phyloP scores from a whole-genome alignment of 192 early-diverging fungal genomes.

The Coemansia brasiliensis region DNA sequence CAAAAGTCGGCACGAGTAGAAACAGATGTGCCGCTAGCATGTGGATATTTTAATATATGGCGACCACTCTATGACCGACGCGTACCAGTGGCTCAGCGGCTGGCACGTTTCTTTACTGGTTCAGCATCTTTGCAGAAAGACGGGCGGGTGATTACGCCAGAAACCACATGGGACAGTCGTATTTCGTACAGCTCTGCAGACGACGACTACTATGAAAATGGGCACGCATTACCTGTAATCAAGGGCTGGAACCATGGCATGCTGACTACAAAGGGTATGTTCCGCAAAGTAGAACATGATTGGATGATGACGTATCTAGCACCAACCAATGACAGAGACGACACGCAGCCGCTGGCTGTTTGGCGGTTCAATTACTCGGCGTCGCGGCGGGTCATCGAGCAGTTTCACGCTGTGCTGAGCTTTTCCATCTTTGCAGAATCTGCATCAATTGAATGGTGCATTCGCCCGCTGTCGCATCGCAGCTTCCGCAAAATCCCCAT shows the following conservation, averaged over 20 bases:
- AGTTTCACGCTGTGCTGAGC: conserved; percentile 27
- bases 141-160: not conserved
- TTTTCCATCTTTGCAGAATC: conserved; percentile 27
- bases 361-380: conserved; percentile 53
- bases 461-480: conserved; percentile 39
- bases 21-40: conserved; percentile 35
- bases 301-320: conserved; percentile 50
- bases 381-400: conserved; percentile 20
- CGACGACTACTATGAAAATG: conserved; percentile 57
- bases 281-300: conserved; percentile 55
- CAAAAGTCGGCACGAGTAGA: conserved; percentile 7
- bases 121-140: not conserved
- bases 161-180: conserved; percentile 36
- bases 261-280: conserved; percentile 13
- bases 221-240: conserved; percentile 38
- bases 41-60: conserved; percentile 53
- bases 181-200: conserved; percentile 53
- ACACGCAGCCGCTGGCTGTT: conserved; percentile 11
- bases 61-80: conserved; percentile 29
- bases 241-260: conserved; percentile 41
- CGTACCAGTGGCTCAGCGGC: conserved; percentile 20
- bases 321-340: conserved; percentile 6
- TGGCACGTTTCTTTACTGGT: conserved; percentile 24
- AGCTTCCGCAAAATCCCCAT: conserved; percentile 20
- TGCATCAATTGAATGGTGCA: conserved; percentile 40